These are phyloP conservation scores for Aspergillus arachidicola DNA, from an alignment of 2,329 filamentous ascomycete species.

Conservation along the genomic window DNA sequence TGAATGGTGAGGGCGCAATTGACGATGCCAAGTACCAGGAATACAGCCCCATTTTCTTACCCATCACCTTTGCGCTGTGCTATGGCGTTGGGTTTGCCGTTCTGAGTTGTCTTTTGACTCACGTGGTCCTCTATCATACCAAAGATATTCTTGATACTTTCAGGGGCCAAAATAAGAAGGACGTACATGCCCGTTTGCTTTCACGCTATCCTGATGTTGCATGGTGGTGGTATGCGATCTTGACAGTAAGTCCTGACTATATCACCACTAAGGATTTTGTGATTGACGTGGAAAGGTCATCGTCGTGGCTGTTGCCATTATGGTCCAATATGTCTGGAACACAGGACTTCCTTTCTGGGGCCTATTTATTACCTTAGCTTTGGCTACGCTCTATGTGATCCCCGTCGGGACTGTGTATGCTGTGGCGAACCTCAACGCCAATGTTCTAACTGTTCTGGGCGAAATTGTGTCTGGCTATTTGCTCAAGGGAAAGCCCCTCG, in stretches of 20 bases:
- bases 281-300: slow-evolving; percentile 19
- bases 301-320: slow-evolving; percentile 38
- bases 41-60: slow-evolving; percentile 64
- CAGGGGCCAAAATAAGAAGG: slow-evolving; percentile 31
- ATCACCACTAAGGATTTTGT: too few relatives aligned
- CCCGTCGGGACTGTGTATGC: slow-evolving; percentile 46
- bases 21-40: slow-evolving; percentile 60
- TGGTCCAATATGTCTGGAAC: slow-evolving; percentile 27
- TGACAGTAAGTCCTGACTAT: slow-evolving; percentile 26
- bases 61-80: slow-evolving; percentile 54
- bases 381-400: slow-evolving; percentile 44
- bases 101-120: slow-evolving; percentile 51
- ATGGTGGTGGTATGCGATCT: slow-evolving; percentile 41
- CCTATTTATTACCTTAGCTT: slow-evolving; percentile 41
- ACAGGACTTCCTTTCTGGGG: slow-evolving; percentile 45
- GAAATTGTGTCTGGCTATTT: slow-evolving; percentile 48
- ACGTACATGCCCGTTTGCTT: slow-evolving; percentile 44
- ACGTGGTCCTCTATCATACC: slow-evolving; percentile 24
- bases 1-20: slow-evolving; percentile 55
- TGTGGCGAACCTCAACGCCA: slow-evolving; percentile 45
- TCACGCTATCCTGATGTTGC: slow-evolving; percentile 37
- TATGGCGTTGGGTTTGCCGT: slow-evolving; percentile 65
- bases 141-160: slow-evolving; percentile 25
- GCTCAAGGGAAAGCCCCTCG: slow-evolving; percentile 43
- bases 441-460: slow-evolving; percentile 42